Evolutionary conservation across 2,329 filamentous ascomycete genomes (phyloP), one percentile per base, ranked within the genome.

Genomic region (Sporothrix pseudoabietina): DNA sequence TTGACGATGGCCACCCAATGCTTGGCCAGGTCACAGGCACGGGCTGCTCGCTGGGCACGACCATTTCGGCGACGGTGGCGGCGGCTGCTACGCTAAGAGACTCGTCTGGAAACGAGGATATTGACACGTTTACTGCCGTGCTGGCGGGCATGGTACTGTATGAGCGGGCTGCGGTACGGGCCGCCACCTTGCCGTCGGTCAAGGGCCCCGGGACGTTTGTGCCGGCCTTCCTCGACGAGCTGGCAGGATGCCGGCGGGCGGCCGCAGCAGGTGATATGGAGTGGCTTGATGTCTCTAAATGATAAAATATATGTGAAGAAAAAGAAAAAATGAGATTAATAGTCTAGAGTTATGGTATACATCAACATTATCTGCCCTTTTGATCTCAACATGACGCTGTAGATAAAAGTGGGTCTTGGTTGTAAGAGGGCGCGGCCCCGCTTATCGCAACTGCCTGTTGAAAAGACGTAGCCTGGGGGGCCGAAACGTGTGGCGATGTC

Each of bases 191-290:
- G 71, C 74, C 61, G 81, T 86, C 90, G 75, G 93, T 96, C 3
- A 85, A 85, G 74, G 95, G 95, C 0, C 94, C 95, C 0, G 95
- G 95, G 0, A 93, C 90, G 0, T 98, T 98, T 83, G 90, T 97
- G 14, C 91, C 94, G 0, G 91, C 91, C 0, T 94, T 98, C 78
- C 83, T 98, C 57, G 95, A 98, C 77, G 92, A 88, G 81, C 78
- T 91, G 75, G 86, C 77, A 79, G 80, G 32, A 78, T 89, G 79
- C 73, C 76, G 74, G 14, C 54, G 61, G 35, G 26, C 65, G 6
- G 74, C 74, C 0, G 76, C 71, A 4, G 41, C 26, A 10, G 75
- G 74, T 7, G 75, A 77, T 63, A 71, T 77, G 61, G 26, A 71
- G 22, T 78, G 77, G 76, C 47, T 74, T 8, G 26, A n/a, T 16